A percentile compares a stretch with the other conserved stretches of the same genome.
Evolutionary conservation across 2,329 filamentous ascomycete species (phyloP).

Genomic region (Ramularia endophylla): DNA sequence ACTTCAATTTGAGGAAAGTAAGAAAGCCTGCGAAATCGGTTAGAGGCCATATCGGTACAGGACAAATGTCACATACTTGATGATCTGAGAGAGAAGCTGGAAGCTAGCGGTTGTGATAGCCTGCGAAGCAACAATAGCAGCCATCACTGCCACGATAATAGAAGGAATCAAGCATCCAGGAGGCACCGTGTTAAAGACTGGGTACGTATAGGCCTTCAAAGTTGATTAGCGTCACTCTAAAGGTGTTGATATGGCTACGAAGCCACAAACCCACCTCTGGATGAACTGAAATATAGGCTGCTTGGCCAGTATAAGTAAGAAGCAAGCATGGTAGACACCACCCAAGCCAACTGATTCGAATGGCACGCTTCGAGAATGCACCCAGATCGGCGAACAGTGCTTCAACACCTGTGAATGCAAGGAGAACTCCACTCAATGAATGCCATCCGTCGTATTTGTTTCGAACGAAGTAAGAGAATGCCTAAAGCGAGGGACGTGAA

Average conservation of each 20-base stretch:
- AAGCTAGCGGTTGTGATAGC: slow-evolving; percentile 70
- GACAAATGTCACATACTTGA: slow-evolving; percentile 54
- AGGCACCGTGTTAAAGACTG: slow-evolving; percentile 66
- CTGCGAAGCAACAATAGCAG: slow-evolving; percentile 69
- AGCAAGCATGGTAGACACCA: slow-evolving; percentile 63
- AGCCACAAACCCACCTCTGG: slow-evolving; percentile 32
- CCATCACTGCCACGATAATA: slow-evolving; percentile 60
- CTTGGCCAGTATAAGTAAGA: slow-evolving; percentile 65
- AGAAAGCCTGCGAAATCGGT: slow-evolving; percentile 42
- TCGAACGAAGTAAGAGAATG: slow-evolving; percentile 54
- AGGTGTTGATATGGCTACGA: too few species aligned
- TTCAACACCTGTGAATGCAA: slow-evolving; percentile 74
- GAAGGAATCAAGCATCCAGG: slow-evolving; percentile 62
- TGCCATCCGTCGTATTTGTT: slow-evolving; percentile 58
- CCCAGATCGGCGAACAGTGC: slow-evolving; percentile 73
- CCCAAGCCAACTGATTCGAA: slow-evolving; percentile 65
- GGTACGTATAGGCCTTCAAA: slow-evolving; percentile 55
- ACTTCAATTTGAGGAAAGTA: slow-evolving; percentile 74
- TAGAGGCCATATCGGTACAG: too few species aligned
- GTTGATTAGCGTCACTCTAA: too few species aligned
- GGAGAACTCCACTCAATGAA: slow-evolving; percentile 59
- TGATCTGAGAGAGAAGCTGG: slow-evolving; percentile 60
- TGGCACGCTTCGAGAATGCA: slow-evolving; percentile 58
- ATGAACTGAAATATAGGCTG: slow-evolving; percentile 60
- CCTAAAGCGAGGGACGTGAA: too few species aligned